These are phyloP conservation scores for Boletus insuetus DNA, from an alignment of 768 basidiomycete genomes.

Conservation along the genomic window DNA sequence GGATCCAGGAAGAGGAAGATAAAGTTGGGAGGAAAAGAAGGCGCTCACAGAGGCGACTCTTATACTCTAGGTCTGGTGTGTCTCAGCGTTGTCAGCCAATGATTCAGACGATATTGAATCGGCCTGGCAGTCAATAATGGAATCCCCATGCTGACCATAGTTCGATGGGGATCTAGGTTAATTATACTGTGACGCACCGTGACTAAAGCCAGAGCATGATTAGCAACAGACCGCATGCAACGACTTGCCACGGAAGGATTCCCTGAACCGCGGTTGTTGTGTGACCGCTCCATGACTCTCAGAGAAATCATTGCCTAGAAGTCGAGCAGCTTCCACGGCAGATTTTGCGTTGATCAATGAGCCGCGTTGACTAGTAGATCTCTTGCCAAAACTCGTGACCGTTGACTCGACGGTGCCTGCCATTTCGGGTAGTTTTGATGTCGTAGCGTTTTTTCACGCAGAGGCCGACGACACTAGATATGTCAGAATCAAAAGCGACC, in stretches of 20 bases:
- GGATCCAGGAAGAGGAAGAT: slow-evolving; percentile 45
- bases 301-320: no score
- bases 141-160: not conserved
- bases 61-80: slow-evolving; percentile 19
- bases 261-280: not conserved
- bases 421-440: not conserved
- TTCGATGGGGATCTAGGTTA: no score
- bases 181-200: no score
- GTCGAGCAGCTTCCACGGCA: not conserved
- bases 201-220: not conserved
- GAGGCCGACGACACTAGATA: not conserved
- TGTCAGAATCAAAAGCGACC: slow-evolving; percentile 19
- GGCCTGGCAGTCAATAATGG: slow-evolving; percentile 8
- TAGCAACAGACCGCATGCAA: not conserved
- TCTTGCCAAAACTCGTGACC: no score
- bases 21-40: slow-evolving; percentile 34
- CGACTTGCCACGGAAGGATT: not conserved
- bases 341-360: not conserved
- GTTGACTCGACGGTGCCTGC: not conserved
- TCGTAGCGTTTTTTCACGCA: no score
- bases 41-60: slow-evolving; percentile 9
- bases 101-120: slow-evolving; percentile 6
- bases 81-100: slow-evolving; percentile 19
- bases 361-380: no score
- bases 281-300: no score